Evolutionary conservation across 1,284 basidiomycete species (phyloP).

Genomic region (Malassezia obtusa): DNA sequence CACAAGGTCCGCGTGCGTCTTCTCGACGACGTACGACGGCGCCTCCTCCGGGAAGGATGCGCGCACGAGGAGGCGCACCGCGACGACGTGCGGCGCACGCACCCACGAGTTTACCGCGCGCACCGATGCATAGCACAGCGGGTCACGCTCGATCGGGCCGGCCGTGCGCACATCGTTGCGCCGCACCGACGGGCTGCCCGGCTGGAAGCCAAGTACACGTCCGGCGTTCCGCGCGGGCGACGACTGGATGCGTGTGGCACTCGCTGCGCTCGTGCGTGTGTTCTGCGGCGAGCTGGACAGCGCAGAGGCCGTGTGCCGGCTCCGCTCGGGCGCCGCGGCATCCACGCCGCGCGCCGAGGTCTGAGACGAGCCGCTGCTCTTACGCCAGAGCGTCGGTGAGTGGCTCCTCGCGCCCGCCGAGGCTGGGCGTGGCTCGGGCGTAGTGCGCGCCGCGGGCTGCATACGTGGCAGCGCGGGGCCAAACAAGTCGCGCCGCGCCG

Average conservation of each 20-base stretch:
- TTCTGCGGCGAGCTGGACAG: background rate
- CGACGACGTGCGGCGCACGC: background rate
- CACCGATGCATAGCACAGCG: background rate
- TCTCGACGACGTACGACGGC: constrained; percentile 2
- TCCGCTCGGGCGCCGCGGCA: background rate
- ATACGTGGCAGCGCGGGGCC: background rate
- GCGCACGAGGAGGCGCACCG: constrained; percentile 3
- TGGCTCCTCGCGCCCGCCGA: background rate
- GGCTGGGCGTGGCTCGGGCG: too few relatives aligned
- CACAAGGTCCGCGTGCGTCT: constrained; percentile 6
- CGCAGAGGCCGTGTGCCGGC: background rate
- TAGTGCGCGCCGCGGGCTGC: too few relatives aligned
- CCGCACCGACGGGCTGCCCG: background rate
- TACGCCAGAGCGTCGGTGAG: constrained; percentile 8
- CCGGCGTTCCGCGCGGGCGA: background rate
- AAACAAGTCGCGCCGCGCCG: background rate
- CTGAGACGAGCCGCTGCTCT: background rate
- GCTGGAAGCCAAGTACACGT: background rate
- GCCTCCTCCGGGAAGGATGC: background rate
- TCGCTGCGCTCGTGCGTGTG: background rate
- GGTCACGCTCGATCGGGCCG: background rate
- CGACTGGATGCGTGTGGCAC: background rate
- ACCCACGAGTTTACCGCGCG: background rate
- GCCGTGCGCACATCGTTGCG: background rate
- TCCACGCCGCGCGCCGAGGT: background rate